Evolutionary conservation across 2,329 filamentous ascomycete species (phyloP).

Genomic region (Phaeomoniella chlamydospora): DNA sequence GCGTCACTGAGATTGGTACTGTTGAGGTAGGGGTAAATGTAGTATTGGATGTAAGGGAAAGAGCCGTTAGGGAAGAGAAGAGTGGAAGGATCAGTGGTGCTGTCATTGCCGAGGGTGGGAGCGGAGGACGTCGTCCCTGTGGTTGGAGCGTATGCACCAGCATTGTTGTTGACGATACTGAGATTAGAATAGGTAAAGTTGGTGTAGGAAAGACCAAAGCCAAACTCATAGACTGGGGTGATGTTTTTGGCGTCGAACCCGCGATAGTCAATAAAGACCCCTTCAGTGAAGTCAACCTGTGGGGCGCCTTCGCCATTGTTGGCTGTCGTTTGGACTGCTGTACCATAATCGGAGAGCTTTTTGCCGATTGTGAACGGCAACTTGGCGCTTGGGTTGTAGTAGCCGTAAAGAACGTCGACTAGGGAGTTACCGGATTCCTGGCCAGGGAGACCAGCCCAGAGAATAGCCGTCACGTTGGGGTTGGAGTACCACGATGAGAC

Average conservation of each 20-base stretch:
- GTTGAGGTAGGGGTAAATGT: conserved; percentile 54
- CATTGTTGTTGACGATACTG: conserved; percentile 27
- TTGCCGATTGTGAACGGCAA: conserved; percentile 46
- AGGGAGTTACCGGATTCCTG: conserved; percentile 64
- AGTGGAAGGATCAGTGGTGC: conserved; percentile 31
- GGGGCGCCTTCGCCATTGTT: conserved; percentile 39
- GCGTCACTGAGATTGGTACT: conserved; percentile 38
- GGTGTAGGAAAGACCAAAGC: conserved; percentile 49
- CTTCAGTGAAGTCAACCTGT: conserved; percentile 46
- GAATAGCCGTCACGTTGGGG: conserved; percentile 58
- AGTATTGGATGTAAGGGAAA: conserved; percentile 30
- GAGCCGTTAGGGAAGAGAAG: conserved; percentile 42
- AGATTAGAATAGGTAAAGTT: conserved; percentile 47
- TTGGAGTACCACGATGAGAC: conserved; percentile 47
- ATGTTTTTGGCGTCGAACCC: conserved; percentile 39
- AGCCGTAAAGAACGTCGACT: conserved; percentile 59
- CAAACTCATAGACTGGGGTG: conserved; percentile 47
- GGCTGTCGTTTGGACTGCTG: conserved; percentile 39
- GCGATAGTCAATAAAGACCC: conserved; percentile 43
- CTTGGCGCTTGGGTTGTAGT: conserved; percentile 44
- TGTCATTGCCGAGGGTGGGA: conserved; percentile 33
- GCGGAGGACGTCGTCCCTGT: conserved; percentile 38
- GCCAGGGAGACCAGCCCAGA: conserved; percentile 62
- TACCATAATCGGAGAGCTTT: conserved; percentile 38
- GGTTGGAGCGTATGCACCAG: conserved; percentile 35